phyloP scores from a whole-genome alignment of 1,284 basidiomycete genomes.

The Cutaneotrichosporon mucoides region DNA sequence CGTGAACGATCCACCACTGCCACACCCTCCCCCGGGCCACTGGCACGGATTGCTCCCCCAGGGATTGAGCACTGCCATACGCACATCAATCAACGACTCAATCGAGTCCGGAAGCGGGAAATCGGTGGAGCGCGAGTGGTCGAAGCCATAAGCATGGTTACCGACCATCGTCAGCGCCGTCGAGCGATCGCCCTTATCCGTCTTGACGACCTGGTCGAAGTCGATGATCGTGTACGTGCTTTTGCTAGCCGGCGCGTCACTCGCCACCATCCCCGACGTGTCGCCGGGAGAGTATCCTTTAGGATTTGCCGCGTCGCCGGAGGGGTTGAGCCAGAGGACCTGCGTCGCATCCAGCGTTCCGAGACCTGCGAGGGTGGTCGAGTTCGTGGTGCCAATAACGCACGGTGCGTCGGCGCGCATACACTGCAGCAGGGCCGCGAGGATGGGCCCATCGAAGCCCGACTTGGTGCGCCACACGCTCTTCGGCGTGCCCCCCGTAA shows the following conservation, averaged over 20 bases:
- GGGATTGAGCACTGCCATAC: slow-evolving; percentile 15
- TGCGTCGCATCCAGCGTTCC: slow-evolving; percentile 8
- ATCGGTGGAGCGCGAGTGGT: slow-evolving; percentile 5
- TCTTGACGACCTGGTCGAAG: slow-evolving; percentile 18
- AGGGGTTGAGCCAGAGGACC: slow-evolving; percentile 15
- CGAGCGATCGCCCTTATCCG: slow-evolving; percentile 5
- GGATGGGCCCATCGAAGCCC: slow-evolving; percentile 11
- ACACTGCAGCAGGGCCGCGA: slow-evolving; percentile 14
- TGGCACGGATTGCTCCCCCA: slow-evolving; percentile 21
- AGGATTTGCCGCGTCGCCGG: slow-evolving; percentile 1
- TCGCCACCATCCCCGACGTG: slow-evolving; percentile 8
- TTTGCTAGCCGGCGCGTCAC: slow-evolving; percentile 9
- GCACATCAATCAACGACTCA: background rate
- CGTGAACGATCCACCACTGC: slow-evolving; percentile 5
- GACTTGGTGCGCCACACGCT: slow-evolving; percentile 1
- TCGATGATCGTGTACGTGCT: slow-evolving; percentile 18
- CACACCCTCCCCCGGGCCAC: slow-evolving; percentile 9
- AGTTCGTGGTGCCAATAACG: slow-evolving; percentile 13
- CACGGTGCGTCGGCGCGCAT: slow-evolving; percentile 16
- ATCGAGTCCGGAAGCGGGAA: slow-evolving; percentile 4
- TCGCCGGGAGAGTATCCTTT: slow-evolving; percentile 3
- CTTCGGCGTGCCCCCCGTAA: slow-evolving; percentile 19
- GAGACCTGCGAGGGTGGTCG: slow-evolving; percentile 12
- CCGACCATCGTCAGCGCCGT: slow-evolving; percentile 15
- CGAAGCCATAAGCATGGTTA: slow-evolving; percentile 19